Percentiles rank a stretch among this genome's conserved stretches.
These are phyloP conservation scores for Clarireedia paspali DNA, from an alignment of 2,329 filamentous ascomycete genomes.

Conservation along the genomic window DNA sequence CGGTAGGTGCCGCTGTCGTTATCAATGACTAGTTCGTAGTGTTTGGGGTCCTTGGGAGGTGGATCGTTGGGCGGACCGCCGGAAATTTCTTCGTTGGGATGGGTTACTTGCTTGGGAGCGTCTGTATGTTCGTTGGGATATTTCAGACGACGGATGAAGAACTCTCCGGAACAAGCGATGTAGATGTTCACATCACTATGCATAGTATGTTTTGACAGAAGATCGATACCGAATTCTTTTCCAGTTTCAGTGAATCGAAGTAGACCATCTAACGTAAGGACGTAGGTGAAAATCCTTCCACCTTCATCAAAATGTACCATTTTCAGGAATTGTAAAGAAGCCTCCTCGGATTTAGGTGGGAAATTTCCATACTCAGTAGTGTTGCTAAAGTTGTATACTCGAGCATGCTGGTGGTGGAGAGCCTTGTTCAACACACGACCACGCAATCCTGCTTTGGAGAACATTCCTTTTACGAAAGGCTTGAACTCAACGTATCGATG, in stretches of 20 bases:
- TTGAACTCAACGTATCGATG: conserved; percentile 92
- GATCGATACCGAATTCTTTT: conserved; percentile 88
- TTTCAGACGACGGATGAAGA: conserved; percentile 70
- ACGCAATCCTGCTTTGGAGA: conserved; percentile 66
- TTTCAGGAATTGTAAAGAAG: conserved; percentile 74
- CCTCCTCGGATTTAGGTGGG: conserved; percentile 56
- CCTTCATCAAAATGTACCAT: conserved; percentile 82
- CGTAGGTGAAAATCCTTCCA: conserved; percentile 83
- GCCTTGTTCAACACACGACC: conserved; percentile 77
- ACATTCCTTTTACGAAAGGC: conserved; percentile 85
- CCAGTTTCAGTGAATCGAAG: conserved; percentile 92
- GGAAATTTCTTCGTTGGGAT: conserved; percentile 41
- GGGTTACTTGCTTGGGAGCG: conserved; percentile 39
- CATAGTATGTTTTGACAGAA: conserved; percentile 94
- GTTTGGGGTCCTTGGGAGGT: conserved; percentile 40
- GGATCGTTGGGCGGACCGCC: conserved; percentile 38
- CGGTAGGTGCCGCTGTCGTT: conserved; percentile 94
- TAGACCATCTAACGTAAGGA: conserved; percentile 78
- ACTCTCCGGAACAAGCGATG: conserved; percentile 87
- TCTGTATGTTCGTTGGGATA: conserved; percentile 40
- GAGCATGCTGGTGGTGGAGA: conserved; percentile 80
- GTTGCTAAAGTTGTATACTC: conserved; percentile 82
- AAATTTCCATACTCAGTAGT: conserved; percentile 67
- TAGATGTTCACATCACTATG: conserved; percentile 88
- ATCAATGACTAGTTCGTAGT: conserved; percentile 86